Base-by-base conservation (phyloP, 2,329 filamentous ascomycete species). In the Sclerotinia trifoliorum region DNA sequence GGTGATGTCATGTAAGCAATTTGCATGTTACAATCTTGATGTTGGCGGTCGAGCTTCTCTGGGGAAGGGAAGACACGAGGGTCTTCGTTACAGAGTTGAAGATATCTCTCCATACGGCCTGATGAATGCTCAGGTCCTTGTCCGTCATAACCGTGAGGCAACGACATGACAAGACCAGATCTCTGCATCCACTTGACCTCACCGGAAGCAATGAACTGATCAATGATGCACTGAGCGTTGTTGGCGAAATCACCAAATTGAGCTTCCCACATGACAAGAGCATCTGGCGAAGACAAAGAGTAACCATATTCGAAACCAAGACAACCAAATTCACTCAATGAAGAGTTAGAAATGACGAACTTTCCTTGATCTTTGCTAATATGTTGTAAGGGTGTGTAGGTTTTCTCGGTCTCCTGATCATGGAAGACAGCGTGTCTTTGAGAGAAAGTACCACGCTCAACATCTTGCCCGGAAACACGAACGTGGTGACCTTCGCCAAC, bases 241-340 rank as follows among this genome's bases (percentile, higher is more conserved):
- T 99, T 99, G 85, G 95, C 95, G 77, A 99, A 99, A 81, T 99
- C 95, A 85, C 95, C 95, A 77, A 99, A 99, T 81, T 99, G 95
- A 49, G 95, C 95, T 83, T 99, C 95, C 95, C 95, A 99, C 89
- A 99, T 96, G 75, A 99, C 94, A 35, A 99, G 88, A 49, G 95
- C 94, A 78, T 97, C 96, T 68, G 95, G 95, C 42, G 95, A 98
- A 39, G 94, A 96, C 70, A 99, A 83, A 3, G 95, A 99, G 84
- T 99, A 99, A 70, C 95, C 95, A 77, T 99, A 99, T 81, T 99
- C 95, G 79, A 99, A 99, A 66, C 95, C 95, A 71, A 99, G 91
- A 70, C 88, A 91, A 76, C 84, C 84, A 67, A 86, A 86, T 80
- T 89, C 84, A 76, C 85, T 88, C 76, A 89, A 86, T 17, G 94